phyloP scores from a whole-genome alignment of 2,329 filamentous ascomycete genomes.

The Fusarium nygamai region DNA sequence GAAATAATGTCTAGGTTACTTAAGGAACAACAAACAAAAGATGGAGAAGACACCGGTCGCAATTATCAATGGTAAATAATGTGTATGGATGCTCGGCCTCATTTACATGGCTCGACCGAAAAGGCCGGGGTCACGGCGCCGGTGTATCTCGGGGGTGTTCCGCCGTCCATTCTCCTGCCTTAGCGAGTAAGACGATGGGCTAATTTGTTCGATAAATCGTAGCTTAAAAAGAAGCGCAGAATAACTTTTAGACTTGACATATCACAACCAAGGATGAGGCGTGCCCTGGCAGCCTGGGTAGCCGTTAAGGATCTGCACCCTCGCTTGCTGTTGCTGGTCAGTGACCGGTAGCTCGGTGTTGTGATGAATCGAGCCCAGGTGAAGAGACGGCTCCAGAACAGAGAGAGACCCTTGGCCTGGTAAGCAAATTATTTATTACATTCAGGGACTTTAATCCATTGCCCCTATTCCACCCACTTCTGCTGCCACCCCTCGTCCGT shows the following conservation, averaged over 20 bases:
- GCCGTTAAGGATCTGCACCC: constrained; percentile 23
- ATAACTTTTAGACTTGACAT: constrained; percentile 12
- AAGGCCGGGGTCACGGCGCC: constrained; percentile 20
- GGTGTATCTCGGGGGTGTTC: constrained; percentile 27
- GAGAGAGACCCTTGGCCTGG: constrained; percentile 23
- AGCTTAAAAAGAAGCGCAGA: constrained; percentile 26
- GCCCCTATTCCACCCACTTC: constrained; percentile 36
- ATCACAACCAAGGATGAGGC: not conserved
- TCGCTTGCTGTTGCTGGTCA: constrained; percentile 7
- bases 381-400: constrained; percentile 2
- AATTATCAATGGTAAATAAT: not conserved
- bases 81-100: constrained; percentile 24
- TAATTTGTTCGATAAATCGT: constrained; percentile 23
- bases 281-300: constrained; percentile 1
- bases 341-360: constrained; percentile 12
- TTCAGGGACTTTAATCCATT: constrained; percentile 29
- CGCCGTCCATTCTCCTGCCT: constrained; percentile 14
- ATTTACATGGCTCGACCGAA: constrained; percentile 27
- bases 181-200: constrained; percentile 19
- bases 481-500: constrained; percentile 18
- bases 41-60: constrained; percentile 12
- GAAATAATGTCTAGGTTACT: constrained; percentile 23
- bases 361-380: constrained; percentile 18
- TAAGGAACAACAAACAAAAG: constrained; percentile 26
- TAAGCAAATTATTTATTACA: constrained; percentile 18